Evolutionary conservation across 1,284 basidiomycete genomes (phyloP).

Genomic region (Tylopilus sp.): DNA sequence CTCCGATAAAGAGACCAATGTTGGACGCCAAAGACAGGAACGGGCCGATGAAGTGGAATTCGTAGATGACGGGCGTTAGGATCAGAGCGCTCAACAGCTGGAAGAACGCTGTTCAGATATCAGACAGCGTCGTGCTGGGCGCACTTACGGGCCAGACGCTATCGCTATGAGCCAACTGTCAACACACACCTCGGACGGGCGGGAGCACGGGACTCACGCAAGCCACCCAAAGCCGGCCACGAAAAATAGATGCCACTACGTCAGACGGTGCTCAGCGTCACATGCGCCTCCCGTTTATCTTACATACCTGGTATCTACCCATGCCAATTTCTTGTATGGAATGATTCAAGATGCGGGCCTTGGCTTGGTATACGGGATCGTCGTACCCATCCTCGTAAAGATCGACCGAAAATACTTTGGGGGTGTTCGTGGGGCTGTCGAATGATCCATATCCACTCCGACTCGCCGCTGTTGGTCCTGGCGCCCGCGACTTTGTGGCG

Average conservation of each 20-base stretch:
- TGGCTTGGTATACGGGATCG: constrained; percentile 55
- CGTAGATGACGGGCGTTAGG: constrained; percentile 51
- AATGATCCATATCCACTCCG: neutral
- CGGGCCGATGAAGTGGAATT: constrained; percentile 54
- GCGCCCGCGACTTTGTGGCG: neutral
- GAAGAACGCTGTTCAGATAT: neutral
- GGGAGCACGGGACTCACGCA: constrained; percentile 42
- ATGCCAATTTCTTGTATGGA: constrained; percentile 64
- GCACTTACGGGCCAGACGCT: constrained; percentile 47
- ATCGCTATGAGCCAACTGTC: constrained; percentile 31
- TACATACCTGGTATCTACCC: constrained; percentile 62
- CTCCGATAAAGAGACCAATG: constrained; percentile 61
- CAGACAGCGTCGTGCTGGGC: neutral
- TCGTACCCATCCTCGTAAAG: constrained; percentile 45
- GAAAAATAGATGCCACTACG: constrained; percentile 53
- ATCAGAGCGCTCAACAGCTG: constrained; percentile 55
- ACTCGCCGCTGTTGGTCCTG: neutral
- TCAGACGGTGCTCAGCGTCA: constrained; percentile 15
- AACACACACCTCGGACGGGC: neutral
- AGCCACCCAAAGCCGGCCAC: constrained; percentile 71
- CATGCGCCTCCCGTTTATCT: neutral
- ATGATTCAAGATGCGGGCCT: constrained; percentile 52
- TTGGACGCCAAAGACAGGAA: constrained; percentile 58
- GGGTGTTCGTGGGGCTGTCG: neutral
- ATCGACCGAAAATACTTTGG: constrained; percentile 11